Conservation (phyloP, 1,284 basidiomycete genomes). For the Apiotrichum akiyoshidainum region DNA sequence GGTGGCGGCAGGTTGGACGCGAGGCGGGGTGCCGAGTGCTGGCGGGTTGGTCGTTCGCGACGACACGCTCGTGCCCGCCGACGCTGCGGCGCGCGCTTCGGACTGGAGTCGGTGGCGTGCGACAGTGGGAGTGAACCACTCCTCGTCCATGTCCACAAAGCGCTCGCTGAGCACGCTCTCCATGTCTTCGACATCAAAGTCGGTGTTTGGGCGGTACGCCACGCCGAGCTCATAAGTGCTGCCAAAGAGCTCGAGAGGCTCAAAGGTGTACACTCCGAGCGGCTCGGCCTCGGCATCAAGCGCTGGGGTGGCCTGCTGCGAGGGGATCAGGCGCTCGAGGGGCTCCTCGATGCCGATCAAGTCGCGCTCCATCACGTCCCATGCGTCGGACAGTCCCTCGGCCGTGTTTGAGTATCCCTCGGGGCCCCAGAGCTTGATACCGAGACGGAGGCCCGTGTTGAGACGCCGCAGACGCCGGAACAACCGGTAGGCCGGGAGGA, state of each 20-base stretch:
- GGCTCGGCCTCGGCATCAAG: slow-evolving; percentile 12
- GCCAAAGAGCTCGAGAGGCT: slow-evolving; percentile 41
- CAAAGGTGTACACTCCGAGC: slow-evolving; percentile 30
- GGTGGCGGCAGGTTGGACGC: not conserved
- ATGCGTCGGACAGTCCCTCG: slow-evolving; percentile 38
- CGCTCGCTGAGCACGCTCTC: slow-evolving; percentile 46
- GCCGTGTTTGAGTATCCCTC: slow-evolving; percentile 36
- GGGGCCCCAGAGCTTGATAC: slow-evolving; percentile 49
- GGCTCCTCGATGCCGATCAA: slow-evolving; percentile 40
- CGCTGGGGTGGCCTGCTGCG: not conserved
- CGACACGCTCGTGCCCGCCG: not conserved
- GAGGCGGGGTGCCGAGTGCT: not conserved
- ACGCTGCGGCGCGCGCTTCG: slow-evolving; percentile 14
- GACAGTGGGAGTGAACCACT: slow-evolving; percentile 51
- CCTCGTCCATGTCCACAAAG: slow-evolving; percentile 49
- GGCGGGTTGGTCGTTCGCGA: not conserved
- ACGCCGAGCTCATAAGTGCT: slow-evolving; percentile 36
- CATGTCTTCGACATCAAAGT: slow-evolving; percentile 46
- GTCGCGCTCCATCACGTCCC: slow-evolving; percentile 47
- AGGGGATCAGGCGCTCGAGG: slow-evolving; percentile 29
- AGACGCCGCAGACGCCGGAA: slow-evolving; percentile 39
- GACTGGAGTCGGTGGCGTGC: slow-evolving; percentile 32
- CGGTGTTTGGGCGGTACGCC: slow-evolving; percentile 40
- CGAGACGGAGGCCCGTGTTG: slow-evolving; percentile 44
- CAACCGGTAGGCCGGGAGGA: slow-evolving; percentile 44